These are phyloP conservation scores for Colletotrichum incanum DNA, from an alignment of 2,329 filamentous ascomycete species.

Conservation along the genomic window DNA sequence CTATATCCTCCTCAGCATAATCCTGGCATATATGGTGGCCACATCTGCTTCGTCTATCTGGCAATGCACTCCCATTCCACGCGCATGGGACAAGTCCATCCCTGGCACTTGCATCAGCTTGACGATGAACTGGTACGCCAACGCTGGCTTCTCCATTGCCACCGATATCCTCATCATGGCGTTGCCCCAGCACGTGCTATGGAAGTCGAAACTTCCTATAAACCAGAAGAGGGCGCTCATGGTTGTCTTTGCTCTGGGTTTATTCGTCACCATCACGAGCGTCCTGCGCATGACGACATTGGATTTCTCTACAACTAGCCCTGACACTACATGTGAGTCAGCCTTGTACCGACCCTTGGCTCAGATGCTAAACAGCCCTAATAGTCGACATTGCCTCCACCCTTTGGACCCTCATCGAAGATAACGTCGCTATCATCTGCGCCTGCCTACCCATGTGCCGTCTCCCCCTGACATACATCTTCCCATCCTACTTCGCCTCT, in stretches of 20 bases:
- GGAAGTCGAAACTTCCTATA: slow-evolving; percentile 59
- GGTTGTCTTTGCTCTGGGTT: slow-evolving; percentile 59
- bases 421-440: slow-evolving; percentile 47
- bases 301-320: slow-evolving; percentile 55
- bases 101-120: slow-evolving; percentile 50
- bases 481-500: slow-evolving; percentile 53
- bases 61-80: slow-evolving; percentile 65
- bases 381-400: slow-evolving; percentile 44
- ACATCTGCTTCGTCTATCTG: slow-evolving; percentile 62
- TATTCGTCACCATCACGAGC: slow-evolving; percentile 59
- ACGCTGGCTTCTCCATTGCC: slow-evolving; percentile 42
- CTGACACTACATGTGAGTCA: slow-evolving; percentile 55
- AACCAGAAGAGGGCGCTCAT: slow-evolving; percentile 59
- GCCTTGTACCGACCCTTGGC: neutral
- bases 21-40: slow-evolving; percentile 63
- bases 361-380: slow-evolving; percentile 46
- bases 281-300: slow-evolving; percentile 59
- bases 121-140: slow-evolving; percentile 42
- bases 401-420: slow-evolving; percentile 48
- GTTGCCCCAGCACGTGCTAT: slow-evolving; percentile 58
- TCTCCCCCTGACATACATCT: slow-evolving; percentile 55
- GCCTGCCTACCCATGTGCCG: slow-evolving; percentile 52
- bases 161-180: slow-evolving; percentile 45
- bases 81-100: slow-evolving; percentile 56
- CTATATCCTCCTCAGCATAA: slow-evolving; percentile 58